Percentiles rank a stretch among this genome's conserved stretches.
Conservation (phyloP, 352 stramenopile species). For the Globisporangium cystogenes region DNA sequence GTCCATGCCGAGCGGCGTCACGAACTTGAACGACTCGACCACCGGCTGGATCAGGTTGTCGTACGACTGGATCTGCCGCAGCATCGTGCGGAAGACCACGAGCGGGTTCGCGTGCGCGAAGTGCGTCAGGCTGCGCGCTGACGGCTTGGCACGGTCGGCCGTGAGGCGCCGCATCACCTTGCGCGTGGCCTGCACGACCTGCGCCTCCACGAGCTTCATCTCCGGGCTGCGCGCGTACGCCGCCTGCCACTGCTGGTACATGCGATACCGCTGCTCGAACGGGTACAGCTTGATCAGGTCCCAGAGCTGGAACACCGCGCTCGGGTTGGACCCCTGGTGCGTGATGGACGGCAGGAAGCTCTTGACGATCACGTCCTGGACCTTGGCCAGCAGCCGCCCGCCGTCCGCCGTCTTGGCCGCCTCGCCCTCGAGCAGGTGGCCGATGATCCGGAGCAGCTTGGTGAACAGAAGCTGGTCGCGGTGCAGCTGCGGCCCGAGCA, state of each 20-base stretch:
- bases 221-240: slow-evolving; percentile 50
- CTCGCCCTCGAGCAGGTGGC: slow-evolving; percentile 35
- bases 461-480: slow-evolving; percentile 68
- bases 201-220: slow-evolving; percentile 62
- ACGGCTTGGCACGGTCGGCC: slow-evolving; percentile 74
- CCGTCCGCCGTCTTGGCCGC: slow-evolving; percentile 18
- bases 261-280: slow-evolving; percentile 72
- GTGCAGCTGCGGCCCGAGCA: slow-evolving; percentile 61
- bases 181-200: slow-evolving; percentile 65
- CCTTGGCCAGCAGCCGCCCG: slow-evolving; percentile 15
- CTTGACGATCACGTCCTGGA: slow-evolving; percentile 52
- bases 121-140: slow-evolving; percentile 75
- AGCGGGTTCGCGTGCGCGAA: slow-evolving; percentile 92
- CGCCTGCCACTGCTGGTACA: slow-evolving; percentile 78
- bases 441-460: slow-evolving; percentile 64
- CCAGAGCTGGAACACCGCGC: slow-evolving; percentile 75
- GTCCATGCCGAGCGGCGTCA: slow-evolving; percentile 92
- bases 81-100: slow-evolving; percentile 92
- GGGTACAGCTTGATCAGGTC: slow-evolving; percentile 72
- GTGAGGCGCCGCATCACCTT: slow-evolving; percentile 79
- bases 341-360: slow-evolving; percentile 74
- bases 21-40: slow-evolving; percentile 94
- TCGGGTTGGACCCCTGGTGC: slow-evolving; percentile 70
- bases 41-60: slow-evolving; percentile 96
- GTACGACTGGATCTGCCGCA: slow-evolving; percentile 96